Evolutionary conservation across 2,329 filamentous ascomycete species (phyloP).

Genomic region (Trichoderma atroviride): DNA sequence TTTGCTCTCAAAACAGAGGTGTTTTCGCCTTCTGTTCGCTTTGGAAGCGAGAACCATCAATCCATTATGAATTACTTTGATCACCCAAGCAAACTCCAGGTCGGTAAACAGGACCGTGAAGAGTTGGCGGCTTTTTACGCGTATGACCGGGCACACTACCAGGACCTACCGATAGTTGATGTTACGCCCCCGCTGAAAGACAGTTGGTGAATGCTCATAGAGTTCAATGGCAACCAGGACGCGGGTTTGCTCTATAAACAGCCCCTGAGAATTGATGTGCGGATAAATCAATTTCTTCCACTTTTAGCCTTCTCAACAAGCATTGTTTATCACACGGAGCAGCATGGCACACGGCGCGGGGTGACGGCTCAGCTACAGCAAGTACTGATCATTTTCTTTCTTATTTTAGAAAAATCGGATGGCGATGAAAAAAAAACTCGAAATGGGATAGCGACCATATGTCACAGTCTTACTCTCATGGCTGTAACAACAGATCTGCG

Average conservation of each 20-base stretch:
- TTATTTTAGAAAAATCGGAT: no score
- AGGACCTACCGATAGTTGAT: neutral
- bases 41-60: neutral
- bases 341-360: no score
- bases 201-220: neutral
- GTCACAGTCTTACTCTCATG: no score
- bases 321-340: no score
- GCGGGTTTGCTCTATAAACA: no score
- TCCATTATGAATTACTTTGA: conserved; percentile 1
- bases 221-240: neutral
- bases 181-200: neutral
- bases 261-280: neutral
- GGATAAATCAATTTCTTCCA: no score
- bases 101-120: neutral
- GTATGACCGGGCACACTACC: neutral
- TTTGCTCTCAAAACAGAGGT: neutral
- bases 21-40: neutral
- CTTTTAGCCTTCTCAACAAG: no score
- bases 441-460: no score
- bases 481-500: no score
- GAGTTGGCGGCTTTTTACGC: neutral
- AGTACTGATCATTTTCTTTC: no score
- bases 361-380: no score
- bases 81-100: neutral
- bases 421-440: no score